Evolutionary conservation across 1,284 basidiomycete species (phyloP), one percentile per base, ranked within the genome.

Genomic region (Leccinum brunneo-olivaceum): DNA sequence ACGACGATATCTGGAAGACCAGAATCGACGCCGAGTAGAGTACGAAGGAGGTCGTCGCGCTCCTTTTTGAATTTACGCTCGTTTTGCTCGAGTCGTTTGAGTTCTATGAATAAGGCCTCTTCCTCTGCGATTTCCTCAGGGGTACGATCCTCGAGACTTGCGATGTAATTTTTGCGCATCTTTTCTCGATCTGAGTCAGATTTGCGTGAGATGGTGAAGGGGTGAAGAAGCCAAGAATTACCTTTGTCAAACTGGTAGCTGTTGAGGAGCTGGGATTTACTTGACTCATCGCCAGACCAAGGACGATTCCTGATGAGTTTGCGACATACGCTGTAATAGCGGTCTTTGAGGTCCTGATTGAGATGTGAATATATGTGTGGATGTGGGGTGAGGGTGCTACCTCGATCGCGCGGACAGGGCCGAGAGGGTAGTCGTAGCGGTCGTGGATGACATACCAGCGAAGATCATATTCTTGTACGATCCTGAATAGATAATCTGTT

Each of bases 291-390:
- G 2, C 82, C 85, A 7, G 79, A 69, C 81, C 83, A 87, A 11
- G 90, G 88, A 32, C 92, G 73, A 48, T 81, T 89, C 35, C 90
- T 76, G 27, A 97, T 76, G 18, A 98, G 76, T 45, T 89, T 86
- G 25, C 95, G 79, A 61, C 92, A 96, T 18, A 96, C 86, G 41
- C 88, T 84, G 60, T 89, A 98, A 61, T 98, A 98, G 27, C 96
- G 73, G 50, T 92, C 89, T 70, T 98, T 98, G 56, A 99, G 68
- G 50, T 97, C 94, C 89, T 96, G 60, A 18, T 25, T n/a, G 33
- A 35, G 33, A 36, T 19, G 47, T 44, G 5, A 51, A 24, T 6
- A 36, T 14, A 40, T 3, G 44, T n/a, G 18, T n/a, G 2, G 24
- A 36, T 38, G 42, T n/a, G 3, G 37, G 19, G 19, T 3, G 39